phyloP scores from a whole-genome alignment of 192 early-diverging fungal genomes.

The Coemansia sp. region DNA sequence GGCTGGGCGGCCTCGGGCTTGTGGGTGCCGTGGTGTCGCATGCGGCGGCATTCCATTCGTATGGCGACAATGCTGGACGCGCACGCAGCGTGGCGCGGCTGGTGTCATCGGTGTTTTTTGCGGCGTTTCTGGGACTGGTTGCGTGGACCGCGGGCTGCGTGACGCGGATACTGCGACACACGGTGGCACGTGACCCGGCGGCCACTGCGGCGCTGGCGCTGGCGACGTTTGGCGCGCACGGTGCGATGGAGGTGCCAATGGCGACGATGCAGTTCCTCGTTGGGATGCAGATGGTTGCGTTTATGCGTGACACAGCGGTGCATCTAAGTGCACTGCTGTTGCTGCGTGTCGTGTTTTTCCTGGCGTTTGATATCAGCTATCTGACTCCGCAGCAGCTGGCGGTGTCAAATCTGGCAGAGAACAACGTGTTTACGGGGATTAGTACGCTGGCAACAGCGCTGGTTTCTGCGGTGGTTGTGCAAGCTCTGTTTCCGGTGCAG shows the following conservation, averaged over 20 bases:
- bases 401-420: constrained; percentile 16
- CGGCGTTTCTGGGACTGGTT: constrained; percentile 20
- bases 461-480: constrained; percentile 15
- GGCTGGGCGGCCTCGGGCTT: constrained; percentile 19
- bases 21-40: constrained; percentile 23
- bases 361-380: constrained; percentile 50
- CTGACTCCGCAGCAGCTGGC: constrained; percentile 23
- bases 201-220: constrained; percentile 31
- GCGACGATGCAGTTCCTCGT: constrained; percentile 28
- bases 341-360: constrained; percentile 27
- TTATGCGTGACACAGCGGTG: constrained; percentile 22
- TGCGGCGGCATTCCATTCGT: constrained; percentile 18
- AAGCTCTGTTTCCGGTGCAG: constrained; percentile 29
- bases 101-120: constrained; percentile 16
- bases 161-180: constrained; percentile 17
- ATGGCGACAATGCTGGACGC: constrained; percentile 13
- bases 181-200: constrained; percentile 21
- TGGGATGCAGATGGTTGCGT: constrained; percentile 31
- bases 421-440: constrained; percentile 37
- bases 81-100: constrained; percentile 46
- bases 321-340: constrained; percentile 27
- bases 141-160: constrained; percentile 21
- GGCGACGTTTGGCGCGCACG: constrained; percentile 13
- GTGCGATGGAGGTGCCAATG: constrained; percentile 21
- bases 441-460: constrained; percentile 41